Conservation (phyloP, 805 yeast genomes). For the Monosporozyma siamensis region DNA sequence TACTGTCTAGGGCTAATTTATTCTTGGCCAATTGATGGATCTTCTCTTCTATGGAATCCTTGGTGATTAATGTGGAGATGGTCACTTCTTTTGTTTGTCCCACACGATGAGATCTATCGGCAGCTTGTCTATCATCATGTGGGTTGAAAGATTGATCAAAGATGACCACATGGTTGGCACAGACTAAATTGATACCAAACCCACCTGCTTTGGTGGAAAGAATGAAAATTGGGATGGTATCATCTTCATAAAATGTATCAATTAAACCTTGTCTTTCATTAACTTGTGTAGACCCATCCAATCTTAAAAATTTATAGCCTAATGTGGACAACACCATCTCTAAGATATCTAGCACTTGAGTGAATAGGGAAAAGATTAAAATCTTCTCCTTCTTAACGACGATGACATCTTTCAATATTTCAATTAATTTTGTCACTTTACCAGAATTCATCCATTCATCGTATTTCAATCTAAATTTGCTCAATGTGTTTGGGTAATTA, state of each 20-base stretch:
- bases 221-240: constrained; percentile 72
- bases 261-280: constrained; percentile 88
- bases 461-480: constrained; percentile 42
- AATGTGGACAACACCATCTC: constrained; percentile 62
- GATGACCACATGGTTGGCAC: constrained; percentile 86
- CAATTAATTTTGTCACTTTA: constrained; percentile 50
- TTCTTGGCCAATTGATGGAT: constrained; percentile 80
- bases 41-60: constrained; percentile 79
- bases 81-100: constrained; percentile 83
- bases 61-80: constrained; percentile 66
- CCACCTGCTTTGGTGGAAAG: constrained; percentile 97
- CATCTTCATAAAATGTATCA: constrained; percentile 79
- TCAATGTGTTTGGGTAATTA: constrained; percentile 59
- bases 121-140: constrained; percentile 97
- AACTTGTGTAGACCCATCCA: constrained; percentile 92
- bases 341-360: constrained; percentile 82
- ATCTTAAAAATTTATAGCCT: constrained; percentile 62
- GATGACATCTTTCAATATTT: constrained; percentile 50
- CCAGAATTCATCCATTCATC: constrained; percentile 61
- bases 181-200: constrained; percentile 91
- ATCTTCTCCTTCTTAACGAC: constrained; percentile 49
- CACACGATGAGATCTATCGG: constrained; percentile 95
- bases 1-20: constrained; percentile 72
- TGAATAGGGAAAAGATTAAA: constrained; percentile 81
- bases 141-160: constrained; percentile 95